Conservation (phyloP, 1,284 basidiomycete species). For the Kwoniella shivajii region DNA sequence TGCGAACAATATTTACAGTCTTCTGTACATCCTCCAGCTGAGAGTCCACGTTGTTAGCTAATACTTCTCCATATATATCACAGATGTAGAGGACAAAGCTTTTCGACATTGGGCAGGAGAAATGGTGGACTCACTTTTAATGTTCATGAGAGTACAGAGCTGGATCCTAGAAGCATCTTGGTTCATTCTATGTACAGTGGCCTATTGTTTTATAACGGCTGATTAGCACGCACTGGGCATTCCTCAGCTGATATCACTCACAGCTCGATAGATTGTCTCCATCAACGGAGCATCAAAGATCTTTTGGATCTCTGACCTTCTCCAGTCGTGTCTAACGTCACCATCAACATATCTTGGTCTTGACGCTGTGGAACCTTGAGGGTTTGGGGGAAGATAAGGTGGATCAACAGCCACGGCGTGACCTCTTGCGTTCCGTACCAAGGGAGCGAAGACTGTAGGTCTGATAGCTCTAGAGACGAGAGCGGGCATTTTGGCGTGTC, state of each 20-base stretch:
- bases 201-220: slow-evolving; percentile 32
- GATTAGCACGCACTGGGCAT: not conserved
- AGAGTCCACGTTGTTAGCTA: not conserved
- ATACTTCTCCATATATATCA: not conserved
- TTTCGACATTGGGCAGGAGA: slow-evolving; percentile 37
- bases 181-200: slow-evolving; percentile 74
- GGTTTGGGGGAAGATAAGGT: slow-evolving; percentile 23
- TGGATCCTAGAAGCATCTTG: slow-evolving; percentile 90
- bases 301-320: slow-evolving; percentile 54
- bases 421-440: slow-evolving; percentile 27
- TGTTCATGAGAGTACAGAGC: slow-evolving; percentile 97
- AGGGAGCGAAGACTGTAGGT: slow-evolving; percentile 15
- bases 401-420: slow-evolving; percentile 46
- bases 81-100: not conserved
- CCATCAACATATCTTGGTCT: slow-evolving; percentile 28
- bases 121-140: slow-evolving; percentile 88
- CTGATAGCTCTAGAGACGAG: slow-evolving; percentile 13
- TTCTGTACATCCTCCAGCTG: slow-evolving; percentile 92
- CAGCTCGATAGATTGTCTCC: slow-evolving; percentile 81
- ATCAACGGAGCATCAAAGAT: slow-evolving; percentile 68
- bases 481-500: slow-evolving; percentile 7
- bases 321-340: slow-evolving; percentile 52
- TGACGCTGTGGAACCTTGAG: slow-evolving; percentile 7
- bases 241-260: slow-evolving; percentile 43
- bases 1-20: slow-evolving; percentile 99